Conservation (phyloP, 805 yeast genomes). For the Candida silvatica region DNA sequence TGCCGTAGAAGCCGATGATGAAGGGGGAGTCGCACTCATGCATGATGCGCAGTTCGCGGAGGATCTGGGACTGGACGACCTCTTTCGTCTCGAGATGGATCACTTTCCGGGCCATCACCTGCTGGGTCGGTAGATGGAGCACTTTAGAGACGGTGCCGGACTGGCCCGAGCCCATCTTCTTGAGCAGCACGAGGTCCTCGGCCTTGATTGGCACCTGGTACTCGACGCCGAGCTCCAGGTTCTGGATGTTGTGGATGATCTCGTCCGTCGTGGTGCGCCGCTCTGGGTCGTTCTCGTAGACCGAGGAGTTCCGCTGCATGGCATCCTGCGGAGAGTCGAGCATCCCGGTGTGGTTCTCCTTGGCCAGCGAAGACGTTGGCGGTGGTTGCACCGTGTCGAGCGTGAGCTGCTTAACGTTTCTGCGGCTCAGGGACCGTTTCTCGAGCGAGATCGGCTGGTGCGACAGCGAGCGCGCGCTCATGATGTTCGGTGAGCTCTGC, state of each 20-base stretch:
- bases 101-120: constrained; percentile 82
- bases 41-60: constrained; percentile 82
- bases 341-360: not conserved
- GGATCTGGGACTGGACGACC: constrained; percentile 71
- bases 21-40: constrained; percentile 81
- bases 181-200: constrained; percentile 65
- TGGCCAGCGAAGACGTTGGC: not conserved
- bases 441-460: constrained; percentile 11
- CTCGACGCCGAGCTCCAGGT: constrained; percentile 45
- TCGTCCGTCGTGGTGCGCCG: constrained; percentile 25
- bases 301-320: no score
- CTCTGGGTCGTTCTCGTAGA: constrained; percentile 20
- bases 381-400: constrained; percentile 16
- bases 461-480: constrained; percentile 5
- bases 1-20: constrained; percentile 88
- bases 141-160: constrained; percentile 91
- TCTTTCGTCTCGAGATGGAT: constrained; percentile 81
- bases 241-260: constrained; percentile 35
- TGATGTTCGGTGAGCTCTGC: constrained; percentile 5
- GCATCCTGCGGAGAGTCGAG: no score
- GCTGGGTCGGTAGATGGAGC: constrained; percentile 80
- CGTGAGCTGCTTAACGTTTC: constrained; percentile 51
- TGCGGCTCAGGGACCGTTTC: constrained; percentile 40
- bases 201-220: constrained; percentile 42
- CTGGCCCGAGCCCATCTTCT: constrained; percentile 84